Evolutionary conservation across 768 basidiomycete genomes (phyloP), one percentile per base, ranked within the genome.

Genomic region (Kwoniella dejecticola): DNA sequence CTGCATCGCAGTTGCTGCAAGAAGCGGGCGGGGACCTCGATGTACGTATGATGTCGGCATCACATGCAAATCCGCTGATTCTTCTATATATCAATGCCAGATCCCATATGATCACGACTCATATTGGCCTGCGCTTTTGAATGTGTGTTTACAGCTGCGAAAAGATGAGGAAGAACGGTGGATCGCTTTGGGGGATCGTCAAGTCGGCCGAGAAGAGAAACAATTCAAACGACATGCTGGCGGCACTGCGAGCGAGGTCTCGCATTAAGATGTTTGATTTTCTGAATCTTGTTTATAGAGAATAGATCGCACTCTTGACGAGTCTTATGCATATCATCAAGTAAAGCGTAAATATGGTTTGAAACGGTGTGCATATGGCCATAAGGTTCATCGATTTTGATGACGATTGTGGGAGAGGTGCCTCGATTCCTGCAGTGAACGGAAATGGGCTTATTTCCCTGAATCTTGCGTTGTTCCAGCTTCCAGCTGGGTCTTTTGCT

Each of bases 1-100:
- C 64, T 6, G n/a, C 58, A 15, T 64, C 49, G 1, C 54, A 62
- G 50, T 55, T 78, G 31, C 44, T 76, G 30, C 60, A 49, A 26
- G 69, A 74, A 44, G 71, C 71, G 31, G 77, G 77, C 3, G 77
- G 77, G 1, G 52, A 66, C 21, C 27, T 74, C 13, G 70, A 76
- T 38, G 74, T 76, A 53, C 66, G 74, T 72, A 12, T 3, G 23
- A 11, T 29, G 19, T 29, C 19, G 17, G 36, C 36, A 38, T 42
- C 19, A 36, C 33, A 7, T 7, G 41, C 12, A 38, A 38, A 8
- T 42, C 11, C 26, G 21, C 42, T 19, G 21, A 29, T 29, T 5
- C 15, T 17, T 46, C 1, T 27, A 1, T 26, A 36, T 19, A n/a
- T 24, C 4, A 8, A 36, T 17, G 29, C 17, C 48, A 76, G 74